Evolutionary conservation across 345 rosid genomes (phyloP), one percentile per base, ranked within the genome.

Genomic region (Trapa incisa): DNA sequence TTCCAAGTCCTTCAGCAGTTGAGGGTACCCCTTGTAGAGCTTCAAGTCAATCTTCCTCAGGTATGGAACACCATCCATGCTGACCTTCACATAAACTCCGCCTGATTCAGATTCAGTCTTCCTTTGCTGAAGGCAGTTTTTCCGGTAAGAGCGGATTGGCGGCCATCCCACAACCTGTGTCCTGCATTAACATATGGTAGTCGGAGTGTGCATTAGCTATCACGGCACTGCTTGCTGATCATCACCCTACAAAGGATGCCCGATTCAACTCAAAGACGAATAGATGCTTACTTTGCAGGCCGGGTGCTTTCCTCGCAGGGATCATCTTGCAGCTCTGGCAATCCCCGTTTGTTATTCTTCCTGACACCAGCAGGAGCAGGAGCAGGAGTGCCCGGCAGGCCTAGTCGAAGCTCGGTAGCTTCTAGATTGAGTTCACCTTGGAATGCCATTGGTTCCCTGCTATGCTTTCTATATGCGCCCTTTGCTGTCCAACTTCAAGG

Each of bases 11-110:
- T 80, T 77, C 3, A 90, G 80, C 33, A 90, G 82, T 69, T 86
- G 85, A 6, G 73, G 63, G 65, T 90, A 88, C 29, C 83, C 84
- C 57, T 78, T 65, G 78, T 83, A 90, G 56, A 71, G 75, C 72
- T 84, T 86, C 56, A 90, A 81, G 74, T 90, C 91, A 66, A 90
- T 82, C 73, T 90, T 90, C 63, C 97, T 87, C 0, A 90, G 85
- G 68, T 86, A 90, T 13, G 97, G 97, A 22, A 91, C 92, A 48
- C 97, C 92, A 47, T 87, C 95, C 95, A 87, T 84, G 79, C 97
- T 90, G 57, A 90, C 95, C 80, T 90, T 90, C 69, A 90, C 84
- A 52, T 78, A 85, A 37, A 77, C 80, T 74, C 88, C 89, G 47
- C 53, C 50, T 13, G 69, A 69, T 43, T 82, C 84, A 4, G 78